Evolutionary conservation across 2,329 filamentous ascomycete species (phyloP).

Genomic region (Alternaria sp.): DNA sequence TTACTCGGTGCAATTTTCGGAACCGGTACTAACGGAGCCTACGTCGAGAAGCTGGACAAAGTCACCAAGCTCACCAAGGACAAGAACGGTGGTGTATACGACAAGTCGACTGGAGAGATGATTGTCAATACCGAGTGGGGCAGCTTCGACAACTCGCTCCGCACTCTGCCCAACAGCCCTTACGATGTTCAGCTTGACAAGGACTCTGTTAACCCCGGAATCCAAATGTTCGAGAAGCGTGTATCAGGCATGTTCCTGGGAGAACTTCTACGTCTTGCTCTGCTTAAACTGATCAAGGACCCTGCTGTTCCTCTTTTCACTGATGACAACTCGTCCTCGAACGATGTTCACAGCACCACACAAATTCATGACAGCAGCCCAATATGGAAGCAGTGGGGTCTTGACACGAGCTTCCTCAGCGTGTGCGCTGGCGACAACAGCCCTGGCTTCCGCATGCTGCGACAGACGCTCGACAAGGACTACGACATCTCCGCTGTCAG

Average conservation of each 20-base stretch:
- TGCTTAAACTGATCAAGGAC: constrained; percentile 76
- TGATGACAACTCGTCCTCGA: constrained; percentile 75
- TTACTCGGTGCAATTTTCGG: constrained; percentile 97
- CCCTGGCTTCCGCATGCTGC: constrained; percentile 73
- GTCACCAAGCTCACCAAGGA: constrained; percentile 74
- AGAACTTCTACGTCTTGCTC: constrained; percentile 83
- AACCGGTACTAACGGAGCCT: constrained; percentile 96
- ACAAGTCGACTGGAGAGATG: constrained; percentile 88
- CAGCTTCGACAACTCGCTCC: constrained; percentile 93
- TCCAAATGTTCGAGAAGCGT: constrained; percentile 99
- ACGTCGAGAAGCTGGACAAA: constrained; percentile 88
- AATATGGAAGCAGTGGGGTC: constrained; percentile 82
- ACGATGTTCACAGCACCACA: constrained; percentile 73
- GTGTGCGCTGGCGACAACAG: constrained; percentile 83
- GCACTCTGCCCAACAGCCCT: constrained; percentile 82
- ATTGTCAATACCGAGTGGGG: constrained; percentile 99
- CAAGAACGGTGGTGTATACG: constrained; percentile 66
- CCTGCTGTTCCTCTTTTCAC: constrained; percentile 75
- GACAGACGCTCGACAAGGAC: constrained; percentile 78
- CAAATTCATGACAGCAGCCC: constrained; percentile 62
- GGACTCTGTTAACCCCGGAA: constrained; percentile 86
- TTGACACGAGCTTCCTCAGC: constrained; percentile 91
- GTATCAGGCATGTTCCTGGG: constrained; percentile 98
- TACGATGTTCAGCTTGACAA: constrained; percentile 83
- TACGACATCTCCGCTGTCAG: constrained; percentile 79